Conservation (phyloP, 2,329 filamentous ascomycete genomes). For the Hortaea werneckii region DNA sequence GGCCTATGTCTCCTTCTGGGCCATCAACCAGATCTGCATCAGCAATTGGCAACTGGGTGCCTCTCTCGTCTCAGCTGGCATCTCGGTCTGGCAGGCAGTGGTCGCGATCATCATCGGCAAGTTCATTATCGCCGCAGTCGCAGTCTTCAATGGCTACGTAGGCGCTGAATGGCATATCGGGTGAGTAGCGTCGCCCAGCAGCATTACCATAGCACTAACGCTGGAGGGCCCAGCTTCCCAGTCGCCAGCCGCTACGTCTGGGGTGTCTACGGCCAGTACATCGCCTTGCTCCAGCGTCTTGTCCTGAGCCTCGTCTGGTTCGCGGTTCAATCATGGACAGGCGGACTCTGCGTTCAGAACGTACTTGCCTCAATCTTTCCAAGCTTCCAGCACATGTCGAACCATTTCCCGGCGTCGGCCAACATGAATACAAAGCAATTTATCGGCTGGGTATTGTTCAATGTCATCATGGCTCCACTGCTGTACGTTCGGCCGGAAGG, state of each 20-base stretch:
- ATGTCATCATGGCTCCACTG: constrained; percentile 35
- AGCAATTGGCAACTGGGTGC: constrained; percentile 29
- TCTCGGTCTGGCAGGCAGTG: constrained; percentile 34
- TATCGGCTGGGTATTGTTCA: constrained; percentile 36
- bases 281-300: constrained; percentile 43
- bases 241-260: constrained; percentile 45
- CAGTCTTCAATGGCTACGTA: constrained; percentile 49
- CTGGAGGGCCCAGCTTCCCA: constrained; percentile 35
- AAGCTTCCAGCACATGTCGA: constrained; percentile 43
- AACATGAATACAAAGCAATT: constrained; percentile 39
- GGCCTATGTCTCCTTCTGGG: constrained; percentile 32
- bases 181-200: background rate
- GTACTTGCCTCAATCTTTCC: constrained; percentile 50
- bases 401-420: constrained; percentile 38
- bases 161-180: constrained; percentile 8
- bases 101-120: constrained; percentile 33
- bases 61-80: constrained; percentile 28
- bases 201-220: too few species aligned
- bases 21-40: constrained; percentile 25
- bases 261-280: constrained; percentile 47
- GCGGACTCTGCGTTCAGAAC: constrained; percentile 43
- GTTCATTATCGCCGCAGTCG: constrained; percentile 44
- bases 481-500: constrained; percentile 35
- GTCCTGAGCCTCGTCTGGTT: constrained; percentile 42
- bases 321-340: constrained; percentile 55